These are phyloP conservation scores for Paecilomyces formosus DNA, from an alignment of 2,329 filamentous ascomycete species.

Conservation along the genomic window DNA sequence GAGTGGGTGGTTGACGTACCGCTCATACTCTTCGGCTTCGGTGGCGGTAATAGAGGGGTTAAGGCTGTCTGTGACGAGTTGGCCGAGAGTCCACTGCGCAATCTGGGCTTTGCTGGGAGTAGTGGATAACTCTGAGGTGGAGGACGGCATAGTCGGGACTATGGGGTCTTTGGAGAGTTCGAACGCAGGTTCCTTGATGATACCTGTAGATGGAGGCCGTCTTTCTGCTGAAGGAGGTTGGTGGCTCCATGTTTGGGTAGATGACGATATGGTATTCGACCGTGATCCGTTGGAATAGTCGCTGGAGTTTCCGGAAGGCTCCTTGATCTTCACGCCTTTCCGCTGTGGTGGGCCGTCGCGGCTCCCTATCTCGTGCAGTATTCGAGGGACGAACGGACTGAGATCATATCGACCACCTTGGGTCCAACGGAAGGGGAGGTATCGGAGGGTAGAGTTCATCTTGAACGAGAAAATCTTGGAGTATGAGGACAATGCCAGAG, in stretches of 20 bases:
- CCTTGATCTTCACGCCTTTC: constrained; percentile 64
- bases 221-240: constrained; percentile 27
- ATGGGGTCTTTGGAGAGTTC: constrained; percentile 12
- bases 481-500: constrained; percentile 78
- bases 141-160: constrained; percentile 11
- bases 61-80: constrained; percentile 77
- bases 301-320: constrained; percentile 45
- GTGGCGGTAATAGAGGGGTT: constrained; percentile 70
- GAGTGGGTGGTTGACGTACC: constrained; percentile 83
- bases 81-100: constrained; percentile 80
- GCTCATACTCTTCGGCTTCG: constrained; percentile 78
- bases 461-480: constrained; percentile 88
- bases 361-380: constrained; percentile 47
- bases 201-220: constrained; percentile 34
- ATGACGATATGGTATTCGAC: constrained; percentile 10
- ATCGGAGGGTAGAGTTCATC: constrained; percentile 82
- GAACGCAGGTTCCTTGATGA: constrained; percentile 48
- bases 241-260: constrained; percentile 20
- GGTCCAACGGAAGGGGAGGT: constrained; percentile 67
- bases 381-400: constrained; percentile 79
- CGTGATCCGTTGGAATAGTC: constrained; percentile 32
- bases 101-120: constrained; percentile 68
- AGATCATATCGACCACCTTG: constrained; percentile 67
- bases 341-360: constrained; percentile 50
- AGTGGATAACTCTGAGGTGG: constrained; percentile 37